Percentiles rank a stretch among this genome's conserved stretches.
Conservation (phyloP, 257 asterid genomes). For the Perilla frutescens region DNA sequence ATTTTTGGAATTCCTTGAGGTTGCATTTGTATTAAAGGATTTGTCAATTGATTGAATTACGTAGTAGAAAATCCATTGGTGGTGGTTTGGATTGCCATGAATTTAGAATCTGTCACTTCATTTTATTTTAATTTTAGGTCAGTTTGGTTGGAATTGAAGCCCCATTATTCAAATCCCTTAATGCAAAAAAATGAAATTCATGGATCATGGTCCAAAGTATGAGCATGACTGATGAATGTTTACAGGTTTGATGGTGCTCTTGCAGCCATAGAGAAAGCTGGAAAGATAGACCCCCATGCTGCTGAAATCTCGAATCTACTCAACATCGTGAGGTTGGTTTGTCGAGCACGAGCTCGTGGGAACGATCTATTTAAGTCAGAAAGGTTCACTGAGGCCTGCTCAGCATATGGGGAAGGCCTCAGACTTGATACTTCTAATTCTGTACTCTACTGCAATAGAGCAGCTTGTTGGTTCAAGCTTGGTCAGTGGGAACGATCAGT, state of each 20-base stretch:
- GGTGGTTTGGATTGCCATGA: not conserved
- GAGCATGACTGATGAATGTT: not conserved
- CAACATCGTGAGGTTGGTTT: constrained; percentile 60
- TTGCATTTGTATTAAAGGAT: not conserved
- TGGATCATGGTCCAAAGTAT: not conserved
- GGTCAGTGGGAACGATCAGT: constrained; percentile 76
- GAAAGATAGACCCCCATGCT: constrained; percentile 61
- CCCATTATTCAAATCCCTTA: not conserved
- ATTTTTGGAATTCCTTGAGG: not conserved
- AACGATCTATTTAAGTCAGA: constrained; percentile 81
- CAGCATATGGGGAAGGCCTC: constrained; percentile 87
- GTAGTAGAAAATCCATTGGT: not conserved
- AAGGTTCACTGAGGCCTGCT: constrained; percentile 89
- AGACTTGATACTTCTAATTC: constrained; percentile 73
- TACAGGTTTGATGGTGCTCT: constrained; percentile 82
- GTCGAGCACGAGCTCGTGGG: constrained; percentile 85
- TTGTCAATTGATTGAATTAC: not conserved
- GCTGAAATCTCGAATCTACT: constrained; percentile 57
- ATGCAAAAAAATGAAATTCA: not conserved
- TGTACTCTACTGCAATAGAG: constrained; percentile 87
- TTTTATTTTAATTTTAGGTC: not conserved
- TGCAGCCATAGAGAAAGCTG: constrained; percentile 66
- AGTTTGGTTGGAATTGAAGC: not conserved
- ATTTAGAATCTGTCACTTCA: not conserved
- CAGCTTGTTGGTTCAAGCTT: constrained; percentile 93